Conservation (phyloP, 2,329 filamentous ascomycete genomes). For the Exophiala bonariae region DNA sequence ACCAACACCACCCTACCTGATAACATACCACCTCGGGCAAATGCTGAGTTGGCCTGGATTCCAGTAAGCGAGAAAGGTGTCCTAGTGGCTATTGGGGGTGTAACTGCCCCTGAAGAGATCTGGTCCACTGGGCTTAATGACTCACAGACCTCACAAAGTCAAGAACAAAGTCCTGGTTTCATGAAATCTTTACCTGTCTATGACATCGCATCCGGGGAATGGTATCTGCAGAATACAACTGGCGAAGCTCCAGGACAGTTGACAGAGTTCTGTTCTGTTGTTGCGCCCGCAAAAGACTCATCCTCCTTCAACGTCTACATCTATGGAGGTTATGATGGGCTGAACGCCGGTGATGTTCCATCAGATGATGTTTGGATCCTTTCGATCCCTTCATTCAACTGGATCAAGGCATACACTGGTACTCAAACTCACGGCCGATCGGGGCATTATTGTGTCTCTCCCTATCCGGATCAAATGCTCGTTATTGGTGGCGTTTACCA, state of each 20-base stretch:
- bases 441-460: slow-evolving; percentile 35
- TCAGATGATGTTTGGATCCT: slow-evolving; percentile 38
- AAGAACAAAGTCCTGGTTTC: slow-evolving; percentile 30
- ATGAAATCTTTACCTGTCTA: slow-evolving; percentile 41
- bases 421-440: slow-evolving; percentile 32
- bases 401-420: slow-evolving; percentile 33
- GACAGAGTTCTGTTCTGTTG: slow-evolving; percentile 42
- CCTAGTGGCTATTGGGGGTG: slow-evolving; percentile 41
- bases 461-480: slow-evolving; percentile 52
- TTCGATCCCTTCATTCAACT: slow-evolving; percentile 36
- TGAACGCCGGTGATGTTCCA: slow-evolving; percentile 31
- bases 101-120: slow-evolving; percentile 26
- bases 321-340: slow-evolving; percentile 36
- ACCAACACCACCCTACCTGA: slow-evolving; percentile 55
- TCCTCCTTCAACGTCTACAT: slow-evolving; percentile 40
- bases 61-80: slow-evolving; percentile 39
- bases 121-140: slow-evolving; percentile 21
- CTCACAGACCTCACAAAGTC: slow-evolving; percentile 17
- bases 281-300: slow-evolving; percentile 38
- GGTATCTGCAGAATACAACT: slow-evolving; percentile 44
- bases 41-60: slow-evolving; percentile 66
- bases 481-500: slow-evolving; percentile 36
- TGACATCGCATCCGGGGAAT: slow-evolving; percentile 33
- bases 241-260: slow-evolving; percentile 36
- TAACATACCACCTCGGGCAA: slow-evolving; percentile 56